phyloP scores from a whole-genome alignment of 108 stramenopile genomes.

The Discostella pseudostelligera region DNA sequence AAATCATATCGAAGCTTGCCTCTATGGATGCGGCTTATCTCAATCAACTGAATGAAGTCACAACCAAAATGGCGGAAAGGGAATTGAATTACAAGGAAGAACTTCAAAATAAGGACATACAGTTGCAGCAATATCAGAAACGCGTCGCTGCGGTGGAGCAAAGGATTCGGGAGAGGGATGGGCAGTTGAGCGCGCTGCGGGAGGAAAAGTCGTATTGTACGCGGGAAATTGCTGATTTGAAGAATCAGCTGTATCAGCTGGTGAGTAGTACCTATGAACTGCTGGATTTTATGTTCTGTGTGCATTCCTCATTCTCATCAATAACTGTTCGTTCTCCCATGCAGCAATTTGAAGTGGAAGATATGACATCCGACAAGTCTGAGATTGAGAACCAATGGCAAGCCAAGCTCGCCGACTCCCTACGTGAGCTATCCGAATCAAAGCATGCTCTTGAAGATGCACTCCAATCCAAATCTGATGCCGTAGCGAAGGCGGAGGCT shows the following conservation, averaged over 20 bases:
- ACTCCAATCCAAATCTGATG: conserved; percentile 11
- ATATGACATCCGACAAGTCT: conserved; percentile 49
- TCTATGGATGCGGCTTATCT: conserved; percentile 26
- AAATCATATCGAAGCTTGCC: conserved; percentile 19
- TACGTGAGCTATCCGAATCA: conserved; percentile 33
- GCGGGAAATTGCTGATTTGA: conserved; percentile 65
- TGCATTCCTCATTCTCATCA: neutral
- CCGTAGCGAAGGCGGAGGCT: conserved; percentile 1
- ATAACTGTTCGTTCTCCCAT: neutral
- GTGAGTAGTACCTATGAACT: conserved; percentile 10
- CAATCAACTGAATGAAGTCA: conserved; percentile 28
- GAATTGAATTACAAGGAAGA: conserved; percentile 24
- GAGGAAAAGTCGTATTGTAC: conserved; percentile 63
- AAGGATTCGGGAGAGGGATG: conserved; percentile 58
- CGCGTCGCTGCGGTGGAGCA: conserved; percentile 34
- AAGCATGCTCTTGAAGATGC: conserved; percentile 10
- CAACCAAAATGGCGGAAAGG: conserved; percentile 13
- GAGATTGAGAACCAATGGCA: conserved; percentile 43
- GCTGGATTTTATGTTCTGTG: neutral
- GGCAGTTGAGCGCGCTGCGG: conserved; percentile 48
- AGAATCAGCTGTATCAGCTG: conserved; percentile 71
- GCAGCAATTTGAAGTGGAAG: conserved; percentile 63
- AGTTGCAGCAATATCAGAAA: conserved; percentile 16
- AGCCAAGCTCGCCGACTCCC: conserved; percentile 43
- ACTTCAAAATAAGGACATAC: conserved; percentile 10